Evolutionary conservation across 2,329 filamentous ascomycete genomes (phyloP), one percentile per base, ranked within the genome.

Genomic region (Nannizziopsis arthrosporioides): DNA sequence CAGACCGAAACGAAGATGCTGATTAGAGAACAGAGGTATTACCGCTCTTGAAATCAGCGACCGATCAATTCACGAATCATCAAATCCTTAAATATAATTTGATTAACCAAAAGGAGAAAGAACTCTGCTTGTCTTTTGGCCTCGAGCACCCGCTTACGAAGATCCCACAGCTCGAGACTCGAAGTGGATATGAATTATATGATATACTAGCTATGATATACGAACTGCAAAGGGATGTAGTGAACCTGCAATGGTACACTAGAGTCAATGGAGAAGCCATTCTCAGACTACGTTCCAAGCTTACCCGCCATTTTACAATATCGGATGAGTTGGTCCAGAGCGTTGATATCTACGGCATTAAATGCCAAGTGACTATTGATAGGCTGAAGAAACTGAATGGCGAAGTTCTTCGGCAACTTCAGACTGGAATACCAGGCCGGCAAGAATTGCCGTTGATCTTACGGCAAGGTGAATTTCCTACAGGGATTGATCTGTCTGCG

Each of bases 211-310:
- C 42, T 8, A 31, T 39, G 10, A 22, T 50, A 12, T 8, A 15
- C 9, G 51, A 54, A 2, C 38, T 58, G 5, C 49, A 42, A 11
- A 30, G 48, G n/a, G 46, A 52, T n/a, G 47, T 57, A 3, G 35
- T 41, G 2, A 55, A 53, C 11, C 6, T 56, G 10, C 53, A 52
- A 22, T 52, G 51, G 49, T 57, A 50, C 36, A 49, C 44, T 32
- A 50, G 48, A 11, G 50, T 59, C 32, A 59, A 59, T 42, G 15
- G 44, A 10, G 49, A 57, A 38, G 57, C 51, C 11, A 47, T 56
- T n/a, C n/a, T 40, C 8, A 54, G 50, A 36, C 39, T 55, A 9
- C 45, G 44, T 39, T 14, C 27, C 18, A 55, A 51, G 19, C 17
- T 42, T 15, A 15, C 22, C 4, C 22, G 22, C 22, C 4, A 27